Evolutionary conservation across 73 alveolate species (phyloP).

Genomic region (Paramecium biaurelia): DNA sequence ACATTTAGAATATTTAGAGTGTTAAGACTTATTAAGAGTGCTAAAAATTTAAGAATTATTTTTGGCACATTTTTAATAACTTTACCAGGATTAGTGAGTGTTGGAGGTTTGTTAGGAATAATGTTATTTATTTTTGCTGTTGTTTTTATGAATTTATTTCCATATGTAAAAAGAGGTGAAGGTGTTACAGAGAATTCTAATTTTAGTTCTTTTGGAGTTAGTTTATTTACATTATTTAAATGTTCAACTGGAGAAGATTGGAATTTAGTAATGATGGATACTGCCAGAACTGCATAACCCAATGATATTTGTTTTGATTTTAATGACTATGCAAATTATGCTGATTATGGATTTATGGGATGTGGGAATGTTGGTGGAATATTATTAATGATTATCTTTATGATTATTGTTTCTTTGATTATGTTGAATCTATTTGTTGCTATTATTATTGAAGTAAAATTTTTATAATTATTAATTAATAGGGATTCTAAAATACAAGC

Average conservation of each 20-base stretch:
- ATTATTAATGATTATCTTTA: neutral
- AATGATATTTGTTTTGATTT: constrained; percentile 53
- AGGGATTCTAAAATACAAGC: constrained; percentile 36
- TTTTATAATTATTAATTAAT: neutral
- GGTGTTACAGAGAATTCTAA: constrained; percentile 40
- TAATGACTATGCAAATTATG: constrained; percentile 59
- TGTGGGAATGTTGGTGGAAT: constrained; percentile 43
- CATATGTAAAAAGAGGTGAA: constrained; percentile 59
- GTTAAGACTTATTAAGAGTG: constrained; percentile 63
- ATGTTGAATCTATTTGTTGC: constrained; percentile 52
- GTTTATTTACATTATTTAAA: constrained; percentile 62
- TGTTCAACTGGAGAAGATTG: constrained; percentile 74
- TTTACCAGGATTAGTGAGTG: constrained; percentile 73
- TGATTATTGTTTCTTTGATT: neutral
- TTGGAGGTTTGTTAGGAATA: constrained; percentile 69
- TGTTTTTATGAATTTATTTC: constrained; percentile 66
- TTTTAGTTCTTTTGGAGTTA: constrained; percentile 52
- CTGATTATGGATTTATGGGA: constrained; percentile 55
- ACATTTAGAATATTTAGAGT: constrained; percentile 70
- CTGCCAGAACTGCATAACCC: neutral
- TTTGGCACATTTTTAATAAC: constrained; percentile 66
- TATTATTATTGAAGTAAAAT: constrained; percentile 18
- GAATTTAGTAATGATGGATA: constrained; percentile 54
- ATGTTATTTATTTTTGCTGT: constrained; percentile 66
- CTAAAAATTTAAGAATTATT: constrained; percentile 59